These are phyloP conservation scores for Styphnolobium japonicum DNA, from an alignment of 306 rosid genomes.

Conservation along the genomic window DNA sequence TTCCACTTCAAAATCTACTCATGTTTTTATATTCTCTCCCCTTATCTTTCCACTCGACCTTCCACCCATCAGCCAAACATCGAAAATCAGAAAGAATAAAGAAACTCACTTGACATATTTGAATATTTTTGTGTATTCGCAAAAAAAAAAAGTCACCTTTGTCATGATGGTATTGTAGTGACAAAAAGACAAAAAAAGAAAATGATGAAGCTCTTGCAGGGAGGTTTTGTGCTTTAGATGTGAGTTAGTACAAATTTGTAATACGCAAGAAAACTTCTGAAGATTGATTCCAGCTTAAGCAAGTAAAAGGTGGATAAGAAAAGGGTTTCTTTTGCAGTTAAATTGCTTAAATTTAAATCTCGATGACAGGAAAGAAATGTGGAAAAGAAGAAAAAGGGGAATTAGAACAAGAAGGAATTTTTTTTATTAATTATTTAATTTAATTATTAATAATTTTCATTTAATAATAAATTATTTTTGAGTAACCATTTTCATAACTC, in stretches of 20 bases:
- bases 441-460: no score
- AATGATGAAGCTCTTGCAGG: not conserved
- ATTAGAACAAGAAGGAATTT: not conserved
- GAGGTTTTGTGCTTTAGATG: not conserved
- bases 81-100: no score
- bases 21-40: no score
- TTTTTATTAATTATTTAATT: no score
- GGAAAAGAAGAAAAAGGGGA: not conserved
- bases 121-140: no score
- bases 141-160: not conserved
- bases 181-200: not conserved
- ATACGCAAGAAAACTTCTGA: not conserved
- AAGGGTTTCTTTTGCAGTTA: not conserved
- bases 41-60: no score
- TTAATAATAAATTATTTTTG: no score
- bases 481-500: not conserved
- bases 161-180: not conserved
- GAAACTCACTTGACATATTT: no score
- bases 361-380: not conserved
- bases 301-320: not conserved
- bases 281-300: not conserved
- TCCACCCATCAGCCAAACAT: no score
- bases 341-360: not conserved
- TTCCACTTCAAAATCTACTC: no score
- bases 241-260: not conserved